Evolutionary conservation across 2,329 filamentous ascomycete species (phyloP), one percentile per base, ranked within the genome.

Genomic region (Endothia cerciana): DNA sequence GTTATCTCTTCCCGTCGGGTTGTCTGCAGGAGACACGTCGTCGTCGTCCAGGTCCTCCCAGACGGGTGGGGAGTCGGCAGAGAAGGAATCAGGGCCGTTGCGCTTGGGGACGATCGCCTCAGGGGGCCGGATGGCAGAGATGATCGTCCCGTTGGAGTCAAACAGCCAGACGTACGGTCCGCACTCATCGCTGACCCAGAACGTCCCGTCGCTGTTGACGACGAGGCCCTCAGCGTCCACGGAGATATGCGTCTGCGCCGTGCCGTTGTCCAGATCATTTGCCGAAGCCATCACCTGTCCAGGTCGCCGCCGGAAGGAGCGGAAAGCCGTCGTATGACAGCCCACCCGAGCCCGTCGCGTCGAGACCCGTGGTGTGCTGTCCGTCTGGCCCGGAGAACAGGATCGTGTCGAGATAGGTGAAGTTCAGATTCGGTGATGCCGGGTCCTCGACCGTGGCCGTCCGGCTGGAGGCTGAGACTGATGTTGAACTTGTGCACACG

Each of bases 161-260:
- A 92, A 92, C 55, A 87, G 83, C 80, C 91, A 92, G 28, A 91
- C 78, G 71, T 88, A 91, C 0, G 88, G 88, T 0, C 89, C 89
- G 72, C 91, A 90, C 76, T 92, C 90, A 72, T 92, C 90, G 8
- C 81, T 84, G 47, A 91, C 79, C 88, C 88, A 92, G 77, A 91
- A 91, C 0, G 81, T 80, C 15, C 85, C 87, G 63, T 90, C 84
- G 0, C 77, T 70, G 59, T 83, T 83, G 7, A 92, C 79, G 1
- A 87, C 85, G 0, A 93, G 77, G 1, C 89, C 90, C 77, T 93
- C 90, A 0, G 85, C 77, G 72, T 93, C 90, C 2, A 92, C 72
- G 0, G 85, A 75, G 41, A 91, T 82, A 15, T 86, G 80, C 65
- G 80, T 28, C 7, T 33, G n/a, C 2, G 41, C 53, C 4, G 33